Percentiles rank a stretch among this genome's conserved stretches.
These are phyloP conservation scores for Marsdenia floribunda DNA, from an alignment of 257 asterid genomes.

Conservation along the genomic window DNA sequence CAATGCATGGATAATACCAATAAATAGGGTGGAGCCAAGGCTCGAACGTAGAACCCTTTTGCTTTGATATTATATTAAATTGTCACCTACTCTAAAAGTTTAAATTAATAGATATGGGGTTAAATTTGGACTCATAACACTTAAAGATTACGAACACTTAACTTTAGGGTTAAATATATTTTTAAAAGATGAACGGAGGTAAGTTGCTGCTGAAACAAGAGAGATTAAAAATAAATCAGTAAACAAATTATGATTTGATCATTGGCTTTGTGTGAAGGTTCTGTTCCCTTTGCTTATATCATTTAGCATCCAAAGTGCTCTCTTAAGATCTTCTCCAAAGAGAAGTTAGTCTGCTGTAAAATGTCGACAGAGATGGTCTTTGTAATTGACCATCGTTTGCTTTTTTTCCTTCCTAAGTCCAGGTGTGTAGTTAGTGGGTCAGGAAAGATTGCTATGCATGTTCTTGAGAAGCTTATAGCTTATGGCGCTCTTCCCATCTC, in stretches of 20 bases:
- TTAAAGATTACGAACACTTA: neutral
- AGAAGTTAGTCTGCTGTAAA: neutral
- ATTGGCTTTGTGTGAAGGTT: neutral
- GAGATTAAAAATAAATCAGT: neutral
- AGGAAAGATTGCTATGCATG: constrained; percentile 98
- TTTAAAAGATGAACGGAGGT: neutral
- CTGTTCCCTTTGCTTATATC: neutral
- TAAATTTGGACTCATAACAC: too few relatives aligned
- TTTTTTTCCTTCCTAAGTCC: constrained; percentile 28
- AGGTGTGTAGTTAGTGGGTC: constrained; percentile 98
- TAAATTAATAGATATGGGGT: too few relatives aligned
- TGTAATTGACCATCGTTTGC: constrained; percentile 2
- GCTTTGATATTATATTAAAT: too few relatives aligned
- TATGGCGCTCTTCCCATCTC: constrained; percentile 89
- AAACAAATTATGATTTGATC: neutral
- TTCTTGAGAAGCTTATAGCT: constrained; percentile 90
- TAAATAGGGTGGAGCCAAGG: too few relatives aligned
- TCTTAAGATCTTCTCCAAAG: neutral
- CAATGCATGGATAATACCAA: too few relatives aligned
- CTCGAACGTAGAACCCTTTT: too few relatives aligned
- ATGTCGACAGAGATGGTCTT: neutral
- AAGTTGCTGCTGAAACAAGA: neutral
- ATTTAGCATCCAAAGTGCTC: neutral
- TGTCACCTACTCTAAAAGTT: too few relatives aligned
- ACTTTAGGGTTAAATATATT: neutral